A percentile compares a stretch with the other conserved stretches of the same genome.
Conservation (phyloP, 2,329 filamentous ascomycete species). For the Aspergillus floridensis region DNA sequence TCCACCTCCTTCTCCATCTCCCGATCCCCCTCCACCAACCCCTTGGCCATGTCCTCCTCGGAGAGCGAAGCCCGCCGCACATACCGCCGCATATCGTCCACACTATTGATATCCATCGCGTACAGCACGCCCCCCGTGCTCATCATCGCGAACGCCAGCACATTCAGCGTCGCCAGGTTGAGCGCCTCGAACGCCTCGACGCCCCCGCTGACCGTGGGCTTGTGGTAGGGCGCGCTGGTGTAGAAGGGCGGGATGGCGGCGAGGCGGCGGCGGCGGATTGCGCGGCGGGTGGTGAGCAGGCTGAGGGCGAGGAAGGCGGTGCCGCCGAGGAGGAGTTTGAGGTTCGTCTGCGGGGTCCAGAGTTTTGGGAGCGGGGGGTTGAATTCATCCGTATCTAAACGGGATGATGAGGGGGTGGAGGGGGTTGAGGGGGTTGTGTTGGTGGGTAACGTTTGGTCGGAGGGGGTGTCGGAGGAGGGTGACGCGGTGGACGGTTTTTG, state of each 20-base stretch:
- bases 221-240: constrained; percentile 47
- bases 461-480: constrained; percentile 6
- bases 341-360: constrained; percentile 26
- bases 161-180: constrained; percentile 82
- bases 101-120: constrained; percentile 69
- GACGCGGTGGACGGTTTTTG: neutral
- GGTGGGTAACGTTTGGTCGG: constrained; percentile 4
- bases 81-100: constrained; percentile 63
- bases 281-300: constrained; percentile 67
- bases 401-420: constrained; percentile 10
- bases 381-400: neutral
- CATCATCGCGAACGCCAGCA: constrained; percentile 72
- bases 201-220: constrained; percentile 57
- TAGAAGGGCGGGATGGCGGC: constrained; percentile 69
- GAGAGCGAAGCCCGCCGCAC: constrained; percentile 59
- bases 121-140: constrained; percentile 70
- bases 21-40: neutral
- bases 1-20: constrained; percentile 54
- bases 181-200: constrained; percentile 79
- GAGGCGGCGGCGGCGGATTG: constrained; percentile 62
- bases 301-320: constrained; percentile 73
- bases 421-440: constrained; percentile 5
- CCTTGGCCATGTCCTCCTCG: constrained; percentile 52
- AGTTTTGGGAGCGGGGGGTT: constrained; percentile 15
- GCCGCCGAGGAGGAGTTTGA: constrained; percentile 67